Base-by-base conservation (phyloP, 2,329 filamentous ascomycete species). In the Ascocoryne sarcoides region DNA sequence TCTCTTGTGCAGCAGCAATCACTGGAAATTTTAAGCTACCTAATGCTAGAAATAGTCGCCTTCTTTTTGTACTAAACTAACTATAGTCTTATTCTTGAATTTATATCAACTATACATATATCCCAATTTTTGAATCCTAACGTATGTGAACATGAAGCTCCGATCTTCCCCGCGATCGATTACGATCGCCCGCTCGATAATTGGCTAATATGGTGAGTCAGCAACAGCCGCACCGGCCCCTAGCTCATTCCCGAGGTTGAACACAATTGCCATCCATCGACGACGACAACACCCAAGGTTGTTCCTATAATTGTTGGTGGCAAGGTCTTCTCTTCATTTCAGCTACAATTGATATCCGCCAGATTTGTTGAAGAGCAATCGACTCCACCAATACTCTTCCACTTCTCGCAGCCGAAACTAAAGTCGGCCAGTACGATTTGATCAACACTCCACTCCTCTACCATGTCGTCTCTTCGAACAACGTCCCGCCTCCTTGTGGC, bases 381-480 rank as follows among this genome's bases (percentile, higher is more conserved):
- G 14, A 32, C 7, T 28, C 9, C 23, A 23, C 17, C 30, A 26
- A 23, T 17, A 18, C 28, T 32, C 14, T 39, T 20, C 36, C 17
- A 36, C 33, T n/a, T 21, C 10, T 26, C 23, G 23, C 23, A 26
- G n/a, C n/a, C n/a, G n/a, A 26, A 26, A 26, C 23, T 12, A 20
- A 32, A 16, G 15, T 31, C 10, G 23, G 23, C 7, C 16, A 21
- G 23, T 32, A 26, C 29, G 38, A 32, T 19, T 33, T 16, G 38
- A 38, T 20, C 39, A 17, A 15, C 18, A 20, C 52, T 46, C 49
- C 46, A 46, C 48, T 48, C 44, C 44, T 36, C 36, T 28, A 51
- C 43, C 17, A 56, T 56, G 54, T 47, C 54, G 37, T 33, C 49
- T 38, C 48, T 56, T 14, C 50, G 52, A 33, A 44, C 40, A 16